Conservation (phyloP, 208 protist species). For the Acanthamoeba triangularis region DNA sequence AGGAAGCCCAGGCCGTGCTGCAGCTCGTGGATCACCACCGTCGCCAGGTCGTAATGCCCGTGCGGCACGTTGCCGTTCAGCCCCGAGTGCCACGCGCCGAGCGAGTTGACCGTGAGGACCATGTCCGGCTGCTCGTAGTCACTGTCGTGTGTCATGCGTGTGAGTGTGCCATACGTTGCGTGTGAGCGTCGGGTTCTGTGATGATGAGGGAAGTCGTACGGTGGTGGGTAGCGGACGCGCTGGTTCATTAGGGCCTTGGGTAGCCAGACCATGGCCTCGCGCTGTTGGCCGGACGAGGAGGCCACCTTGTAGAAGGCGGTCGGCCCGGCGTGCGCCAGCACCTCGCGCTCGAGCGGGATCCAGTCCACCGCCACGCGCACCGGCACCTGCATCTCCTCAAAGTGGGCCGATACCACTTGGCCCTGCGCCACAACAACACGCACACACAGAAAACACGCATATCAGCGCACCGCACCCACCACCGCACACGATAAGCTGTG, state of each 20-base stretch:
- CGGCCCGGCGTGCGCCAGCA: conserved; percentile 55
- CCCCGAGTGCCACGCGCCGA: conserved; percentile 6
- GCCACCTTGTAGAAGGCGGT: conserved; percentile 64
- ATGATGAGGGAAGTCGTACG: background rate
- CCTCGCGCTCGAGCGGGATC: conserved; percentile 17
- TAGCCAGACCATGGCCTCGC: conserved; percentile 7
- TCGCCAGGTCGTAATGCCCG: conserved; percentile 62
- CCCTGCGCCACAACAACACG: too few species aligned
- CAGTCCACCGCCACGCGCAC: conserved; percentile 31
- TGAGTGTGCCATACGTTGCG: background rate
- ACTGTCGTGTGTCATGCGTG: too few species aligned
- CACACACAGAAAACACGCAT: too few species aligned
- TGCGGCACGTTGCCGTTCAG: background rate
- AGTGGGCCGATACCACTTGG: conserved; percentile 38
- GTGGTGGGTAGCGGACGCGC: conserved; percentile 32
- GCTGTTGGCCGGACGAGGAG: background rate
- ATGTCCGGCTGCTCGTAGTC: conserved; percentile 27
- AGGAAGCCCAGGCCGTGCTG: conserved; percentile 65
- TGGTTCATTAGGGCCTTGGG: conserved; percentile 70
- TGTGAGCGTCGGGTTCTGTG: background rate
- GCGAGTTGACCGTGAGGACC: conserved; percentile 59
- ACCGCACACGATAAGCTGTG: too few species aligned
- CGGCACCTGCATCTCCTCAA: conserved; percentile 26
- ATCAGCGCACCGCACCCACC: too few species aligned
- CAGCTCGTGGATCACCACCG: conserved; percentile 65